Base-by-base conservation (phyloP, 495 filamentous ascomycete species). In the Hypoxylon lienhwacheense region DNA sequence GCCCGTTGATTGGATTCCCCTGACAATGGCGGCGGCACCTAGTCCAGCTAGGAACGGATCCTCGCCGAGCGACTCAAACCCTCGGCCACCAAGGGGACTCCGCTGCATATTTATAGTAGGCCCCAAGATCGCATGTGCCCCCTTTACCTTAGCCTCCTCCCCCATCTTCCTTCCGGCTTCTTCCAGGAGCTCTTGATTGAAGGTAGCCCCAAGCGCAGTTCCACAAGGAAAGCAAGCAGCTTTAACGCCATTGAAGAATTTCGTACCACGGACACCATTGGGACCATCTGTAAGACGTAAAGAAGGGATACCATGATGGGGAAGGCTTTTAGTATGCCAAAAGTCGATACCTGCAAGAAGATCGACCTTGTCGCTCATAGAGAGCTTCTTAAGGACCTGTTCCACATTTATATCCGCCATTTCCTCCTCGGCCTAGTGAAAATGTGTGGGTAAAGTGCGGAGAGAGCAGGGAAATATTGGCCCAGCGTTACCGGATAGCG, bases 31-130 rank as follows among this genome's bases (percentile, higher is more conserved):
- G 0, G 84, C 86, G 14, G 88, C 86, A 16, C 86, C 70, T 4
- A 77, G 76, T 0, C 88, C 88, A 3, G 86, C 81, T 2, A 92
- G 74, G 6, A 86, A 72, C 5, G 87, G 87, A 63, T 92, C 88
- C 59, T 91, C 88, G 36, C 72, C 66, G 45, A 90, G 83, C 1
- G 82, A 86, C 69, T 92, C 88, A 57, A 90, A 92, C 28, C 85
- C 86, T 52, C 88, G 79, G 5, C 88, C 88, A 6, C 88, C 88
- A 0, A 90, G 76, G 2, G 88, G 88, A 0, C 82, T 82, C 15
- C 88, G 79, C 52, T 91, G 88, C 64, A 85, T 86, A 65, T 86
- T 87, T 63, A 90, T 84, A 3, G 87, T 90, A 11, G 88, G 88
- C 1, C 86, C 88, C 11, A 91, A 74, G 15, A 91, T 76, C 10